Evolutionary conservation across 1,284 basidiomycete species (phyloP).

Genomic region (Polyporus tsugae): DNA sequence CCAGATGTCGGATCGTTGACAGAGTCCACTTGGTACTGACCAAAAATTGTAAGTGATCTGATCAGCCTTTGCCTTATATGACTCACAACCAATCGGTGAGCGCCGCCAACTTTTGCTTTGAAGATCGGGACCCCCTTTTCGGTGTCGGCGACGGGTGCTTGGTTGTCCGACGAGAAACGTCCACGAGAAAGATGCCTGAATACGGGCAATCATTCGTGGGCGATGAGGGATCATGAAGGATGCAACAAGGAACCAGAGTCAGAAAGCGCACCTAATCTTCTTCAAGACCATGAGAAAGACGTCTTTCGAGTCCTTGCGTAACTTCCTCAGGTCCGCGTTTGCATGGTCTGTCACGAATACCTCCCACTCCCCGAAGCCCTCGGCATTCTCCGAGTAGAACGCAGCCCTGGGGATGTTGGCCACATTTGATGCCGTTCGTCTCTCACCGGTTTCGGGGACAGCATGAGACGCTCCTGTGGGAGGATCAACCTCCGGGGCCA

Average conservation of each 20-base stretch:
- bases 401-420: conserved; percentile 33
- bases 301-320: conserved; percentile 47
- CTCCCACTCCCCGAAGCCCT: conserved; percentile 59
- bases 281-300: conserved; percentile 54
- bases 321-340: conserved; percentile 47
- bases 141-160: conserved; percentile 55
- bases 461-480: neutral
- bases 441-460: neutral
- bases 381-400: conserved; percentile 52
- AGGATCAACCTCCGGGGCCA: neutral
- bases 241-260: neutral
- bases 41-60: too few species aligned
- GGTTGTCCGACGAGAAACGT: conserved; percentile 65
- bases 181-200: conserved; percentile 64
- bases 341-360: conserved; percentile 53
- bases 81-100: conserved; percentile 61
- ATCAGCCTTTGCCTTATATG: too few species aligned
- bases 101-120: conserved; percentile 64
- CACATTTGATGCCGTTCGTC: neutral
- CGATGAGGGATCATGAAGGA: neutral
- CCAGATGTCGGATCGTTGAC: neutral
- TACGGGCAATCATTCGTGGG: neutral
- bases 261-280: conserved; percentile 54
- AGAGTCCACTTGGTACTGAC: neutral
- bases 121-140: conserved; percentile 58